Conservation (phyloP, 306 rosid genomes). For the Quercus variabilis region DNA sequence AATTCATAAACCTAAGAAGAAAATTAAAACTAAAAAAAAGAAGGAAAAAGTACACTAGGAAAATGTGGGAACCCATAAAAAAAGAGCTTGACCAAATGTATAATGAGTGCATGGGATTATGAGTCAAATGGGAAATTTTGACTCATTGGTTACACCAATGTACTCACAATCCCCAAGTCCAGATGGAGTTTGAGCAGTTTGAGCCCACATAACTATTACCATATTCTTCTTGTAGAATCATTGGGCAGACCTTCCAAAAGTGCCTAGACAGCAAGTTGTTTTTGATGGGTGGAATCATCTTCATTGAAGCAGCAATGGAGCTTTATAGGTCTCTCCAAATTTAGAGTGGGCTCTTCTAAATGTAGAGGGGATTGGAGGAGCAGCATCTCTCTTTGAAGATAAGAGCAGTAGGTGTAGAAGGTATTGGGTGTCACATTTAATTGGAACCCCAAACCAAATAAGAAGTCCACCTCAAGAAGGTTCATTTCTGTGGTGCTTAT, state of each 20-base stretch:
- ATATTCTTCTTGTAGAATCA: background rate
- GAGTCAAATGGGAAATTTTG: background rate
- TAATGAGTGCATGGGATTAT: background rate
- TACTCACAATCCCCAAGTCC: background rate
- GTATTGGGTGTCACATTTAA: conserved; percentile 77
- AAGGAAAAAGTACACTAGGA: background rate
- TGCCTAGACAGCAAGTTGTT: conserved; percentile 71
- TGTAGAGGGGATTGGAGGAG: conserved; percentile 59
- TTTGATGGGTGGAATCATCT: conserved; percentile 74
- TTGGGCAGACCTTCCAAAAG: background rate
- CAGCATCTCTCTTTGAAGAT: conserved; percentile 76
- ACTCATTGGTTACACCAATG: background rate
- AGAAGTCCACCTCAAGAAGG: conserved; percentile 84
- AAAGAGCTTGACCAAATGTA: background rate
- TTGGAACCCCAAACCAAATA: conserved; percentile 83
- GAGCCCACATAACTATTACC: background rate
- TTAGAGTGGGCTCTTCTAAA: conserved; percentile 46
- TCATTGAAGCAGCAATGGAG: conserved; percentile 64
- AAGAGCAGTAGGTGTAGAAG: conserved; percentile 63
- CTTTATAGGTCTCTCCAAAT: conserved; percentile 45
- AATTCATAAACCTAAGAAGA: background rate
- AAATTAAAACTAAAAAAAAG: background rate
- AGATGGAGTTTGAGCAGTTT: too few relatives aligned
- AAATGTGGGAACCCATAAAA: background rate
- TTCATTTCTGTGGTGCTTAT: conserved; percentile 90